Evolutionary conservation across 208 protist species (phyloP).

Genomic region (Leishmania braziliensis): DNA sequence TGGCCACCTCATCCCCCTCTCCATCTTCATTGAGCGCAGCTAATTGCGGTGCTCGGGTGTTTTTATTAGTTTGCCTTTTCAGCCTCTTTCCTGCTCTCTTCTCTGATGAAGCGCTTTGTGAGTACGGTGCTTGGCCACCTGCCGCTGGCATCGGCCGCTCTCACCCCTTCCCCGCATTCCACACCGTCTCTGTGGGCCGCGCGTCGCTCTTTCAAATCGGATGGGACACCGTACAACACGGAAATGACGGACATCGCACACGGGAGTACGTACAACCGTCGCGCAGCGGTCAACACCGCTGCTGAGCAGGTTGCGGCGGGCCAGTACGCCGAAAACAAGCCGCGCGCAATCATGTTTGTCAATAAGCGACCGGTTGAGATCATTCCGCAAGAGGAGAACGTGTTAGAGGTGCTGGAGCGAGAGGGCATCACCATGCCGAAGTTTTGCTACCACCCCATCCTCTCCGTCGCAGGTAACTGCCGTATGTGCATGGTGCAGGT

Average conservation of each 20-base stretch:
- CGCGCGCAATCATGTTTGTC: slow-evolving; percentile 92
- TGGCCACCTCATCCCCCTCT: too few species aligned
- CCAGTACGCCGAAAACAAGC: slow-evolving; percentile 87
- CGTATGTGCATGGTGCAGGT: slow-evolving; percentile 98
- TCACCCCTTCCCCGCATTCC: not conserved
- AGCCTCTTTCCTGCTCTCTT: not conserved
- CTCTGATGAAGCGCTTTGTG: slow-evolving; percentile 21
- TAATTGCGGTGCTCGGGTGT: not conserved
- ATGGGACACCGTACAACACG: slow-evolving; percentile 74
- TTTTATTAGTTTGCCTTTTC: not conserved
- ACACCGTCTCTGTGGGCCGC: slow-evolving; percentile 15
- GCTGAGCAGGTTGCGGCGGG: slow-evolving; percentile 77
- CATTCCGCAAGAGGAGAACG: slow-evolving; percentile 91
- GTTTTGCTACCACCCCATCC: slow-evolving; percentile 93
- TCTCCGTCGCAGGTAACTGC: slow-evolving; percentile 97
- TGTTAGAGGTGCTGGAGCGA: slow-evolving; percentile 89
- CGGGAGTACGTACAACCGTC: slow-evolving; percentile 63
- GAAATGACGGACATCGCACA: slow-evolving; percentile 61
- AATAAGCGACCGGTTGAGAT: slow-evolving; percentile 92
- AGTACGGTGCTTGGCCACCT: slow-evolving; percentile 9
- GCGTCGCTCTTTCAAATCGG: slow-evolving; percentile 62
- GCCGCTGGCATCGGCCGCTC: not conserved
- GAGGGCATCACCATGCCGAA: slow-evolving; percentile 92
- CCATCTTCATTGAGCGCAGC: not conserved
- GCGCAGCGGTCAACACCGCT: slow-evolving; percentile 42